Base-by-base conservation (phyloP, 768 basidiomycete genomes). In the Brasilioporus rufonigricans region DNA sequence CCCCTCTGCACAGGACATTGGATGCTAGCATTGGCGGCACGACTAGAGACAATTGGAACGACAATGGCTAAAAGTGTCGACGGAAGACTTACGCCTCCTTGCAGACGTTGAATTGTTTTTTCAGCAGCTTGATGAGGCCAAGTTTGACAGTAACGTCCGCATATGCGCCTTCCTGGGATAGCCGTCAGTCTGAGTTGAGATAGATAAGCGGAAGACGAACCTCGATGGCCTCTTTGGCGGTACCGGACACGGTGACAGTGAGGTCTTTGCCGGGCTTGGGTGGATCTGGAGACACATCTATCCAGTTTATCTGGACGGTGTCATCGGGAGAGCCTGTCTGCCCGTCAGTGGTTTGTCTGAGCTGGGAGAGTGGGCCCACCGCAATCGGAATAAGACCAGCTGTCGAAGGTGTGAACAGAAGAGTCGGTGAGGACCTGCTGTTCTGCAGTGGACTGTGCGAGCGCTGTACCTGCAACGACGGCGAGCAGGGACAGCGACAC, bases 131-230 rank as follows among this genome's bases (percentile, higher is more conserved):
- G 66, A 99, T 82, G 27, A 92, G 74, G 24, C 97, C 97, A n/a
- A 98, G 78, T 71, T 98, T 98, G 52, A 99, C 96, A 1, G 74
- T 73, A 5, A 99, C 93, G 61, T 95, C 85, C 9, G 89, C 96
- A 63, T 83, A 90, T 36, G 96, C 90, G 6, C 97, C 97, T 5
- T 94, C 87, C 95, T 98, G 59, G 13, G 13, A 24, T 50, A n/a
- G 3, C 13, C 26, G 35, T 73, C 19, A 63, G 50, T 29, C 55
- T 26, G 53, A 40, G 38, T 23, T 19, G 32, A 41, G 12, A n/a
- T n/a, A 49, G 44, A 13, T 35, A 48, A 36, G 52, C 14, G 4
- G 18, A 10, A 53, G 21, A 50, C 75, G 27, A 56, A 95, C 95
- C 76, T 89, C 78, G 57, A 98, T 84, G 6, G 62, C 68, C 52